Evolutionary conservation across 768 basidiomycete genomes (phyloP).

Genomic region (Tylopilus subfusipes): DNA sequence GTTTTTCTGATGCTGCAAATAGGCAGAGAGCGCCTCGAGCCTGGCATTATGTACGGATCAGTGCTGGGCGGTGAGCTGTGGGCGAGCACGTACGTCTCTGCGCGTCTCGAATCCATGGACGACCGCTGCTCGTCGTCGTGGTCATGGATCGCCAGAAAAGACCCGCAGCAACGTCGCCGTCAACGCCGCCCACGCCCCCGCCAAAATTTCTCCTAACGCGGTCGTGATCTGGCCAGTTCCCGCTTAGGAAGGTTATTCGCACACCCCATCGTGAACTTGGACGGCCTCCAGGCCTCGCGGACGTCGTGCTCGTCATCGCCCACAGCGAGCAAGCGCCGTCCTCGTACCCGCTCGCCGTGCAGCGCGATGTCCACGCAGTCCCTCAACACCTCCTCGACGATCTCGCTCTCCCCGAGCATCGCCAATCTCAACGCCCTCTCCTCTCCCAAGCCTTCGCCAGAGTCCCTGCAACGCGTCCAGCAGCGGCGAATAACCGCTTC

Average conservation of each 20-base stretch:
- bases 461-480: slow-evolving; percentile 17
- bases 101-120: slow-evolving; percentile 32
- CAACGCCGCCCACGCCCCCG: slow-evolving; percentile 11
- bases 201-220: slow-evolving; percentile 27
- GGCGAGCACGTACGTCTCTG: slow-evolving; percentile 30
- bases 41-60: slow-evolving; percentile 11
- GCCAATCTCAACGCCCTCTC: slow-evolving; percentile 32
- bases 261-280: slow-evolving; percentile 13
- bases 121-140: slow-evolving; percentile 27
- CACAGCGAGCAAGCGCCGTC: slow-evolving; percentile 26
- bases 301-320: slow-evolving; percentile 26
- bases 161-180: slow-evolving; percentile 8
- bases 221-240: neutral
- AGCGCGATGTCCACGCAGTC: slow-evolving; percentile 27
- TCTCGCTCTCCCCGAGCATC: slow-evolving; percentile 33
- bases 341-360: slow-evolving; percentile 17
- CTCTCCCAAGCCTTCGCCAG: slow-evolving; percentile 24
- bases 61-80: neutral
- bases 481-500: slow-evolving; percentile 37
- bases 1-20: slow-evolving; percentile 57
- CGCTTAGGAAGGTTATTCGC: slow-evolving; percentile 22
- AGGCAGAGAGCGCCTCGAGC: slow-evolving; percentile 60
- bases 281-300: slow-evolving; percentile 9
- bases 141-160: slow-evolving; percentile 24
- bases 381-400: slow-evolving; percentile 32